Base-by-base conservation (phyloP, 1,284 basidiomycete species). In the Farysia itapuensis region DNA sequence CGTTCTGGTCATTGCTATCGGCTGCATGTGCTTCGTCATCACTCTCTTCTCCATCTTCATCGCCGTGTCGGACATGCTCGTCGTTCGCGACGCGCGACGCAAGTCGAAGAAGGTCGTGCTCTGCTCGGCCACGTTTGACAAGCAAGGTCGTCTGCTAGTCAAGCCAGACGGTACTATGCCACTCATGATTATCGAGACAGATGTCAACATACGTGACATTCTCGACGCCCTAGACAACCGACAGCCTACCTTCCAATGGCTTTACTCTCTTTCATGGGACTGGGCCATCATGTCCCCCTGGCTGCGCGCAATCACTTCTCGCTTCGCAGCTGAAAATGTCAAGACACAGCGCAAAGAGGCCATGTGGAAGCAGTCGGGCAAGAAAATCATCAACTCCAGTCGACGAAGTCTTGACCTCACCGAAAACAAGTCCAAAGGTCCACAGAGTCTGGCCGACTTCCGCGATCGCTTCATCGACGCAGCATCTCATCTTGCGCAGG, bases 201-300 rank as follows among this genome's bases (percentile, higher is more conserved):
- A 80, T 28, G 77, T 80, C 40, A 72, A 60, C 53, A 53, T 43
- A 7, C 47, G 78, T 56, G 77, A 78, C 43, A 77, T 81, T 22
- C 69, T 80, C 6, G 71, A 76, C 25, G 79, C 80, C 36, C 75
- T 81, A 12, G 79, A 81, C 66, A 78, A 78, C 19, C 75, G 79
- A 18, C 77, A 78, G 47, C 70, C 78, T 11, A 80, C 78, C 15
- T 81, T 81, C 77, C 81, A 81, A 67, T 81, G 80, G 80, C 77
- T 81, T 21, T 81, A 80, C 72, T 75, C 79, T 42, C 67, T 81
- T 22, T 79, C 79, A 4, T 81, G 80, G 78, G 79, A 81, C 71
- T 81, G 81, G 81, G 47, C 69, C 21, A 74, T 80, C 36, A 76
- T 81, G 44, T 68, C 72, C 8, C 79, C 80, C 1, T 80, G 79